These are phyloP conservation scores for Phaeosphaeriaceae sp. DNA, from an alignment of 2,329 filamentous ascomycete genomes.

Conservation along the genomic window DNA sequence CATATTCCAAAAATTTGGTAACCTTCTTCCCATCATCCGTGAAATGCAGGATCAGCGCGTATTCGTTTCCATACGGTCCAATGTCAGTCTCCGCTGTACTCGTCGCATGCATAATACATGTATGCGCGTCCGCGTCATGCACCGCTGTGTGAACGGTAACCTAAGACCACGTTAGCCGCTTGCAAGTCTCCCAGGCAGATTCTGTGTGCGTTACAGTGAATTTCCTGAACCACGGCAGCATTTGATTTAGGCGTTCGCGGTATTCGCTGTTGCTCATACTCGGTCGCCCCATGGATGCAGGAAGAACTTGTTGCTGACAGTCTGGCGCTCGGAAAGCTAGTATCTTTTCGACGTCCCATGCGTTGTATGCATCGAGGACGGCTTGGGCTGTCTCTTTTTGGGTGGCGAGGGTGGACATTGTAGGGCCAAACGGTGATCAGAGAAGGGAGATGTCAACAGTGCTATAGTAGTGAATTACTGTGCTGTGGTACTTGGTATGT, in stretches of 20 bases:
- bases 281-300: slow-evolving; percentile 4
- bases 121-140: slow-evolving; percentile 5
- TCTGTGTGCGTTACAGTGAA: slow-evolving; percentile 6
- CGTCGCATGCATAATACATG: background rate
- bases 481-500: no score
- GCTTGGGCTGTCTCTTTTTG: slow-evolving; percentile 6
- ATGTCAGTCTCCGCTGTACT: slow-evolving; percentile 4
- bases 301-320: slow-evolving; percentile 6
- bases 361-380: slow-evolving; percentile 10
- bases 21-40: slow-evolving; percentile 5
- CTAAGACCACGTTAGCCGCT: background rate
- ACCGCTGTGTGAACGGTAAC: slow-evolving; percentile 2
- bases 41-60: slow-evolving; percentile 3
- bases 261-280: slow-evolving; percentile 9
- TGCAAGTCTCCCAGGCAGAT: background rate
- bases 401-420: slow-evolving; percentile 1
- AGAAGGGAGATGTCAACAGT: no score
- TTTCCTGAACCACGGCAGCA: slow-evolving; percentile 4
- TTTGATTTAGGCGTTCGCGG: background rate
- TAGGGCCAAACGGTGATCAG: background rate
- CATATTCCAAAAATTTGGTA: background rate
- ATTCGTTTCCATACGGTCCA: slow-evolving; percentile 6
- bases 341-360: slow-evolving; percentile 7
- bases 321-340: slow-evolving; percentile 6
- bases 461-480: no score